phyloP scores from a whole-genome alignment of 805 yeast genomes.

The Saccharomyces eubayanus region DNA sequence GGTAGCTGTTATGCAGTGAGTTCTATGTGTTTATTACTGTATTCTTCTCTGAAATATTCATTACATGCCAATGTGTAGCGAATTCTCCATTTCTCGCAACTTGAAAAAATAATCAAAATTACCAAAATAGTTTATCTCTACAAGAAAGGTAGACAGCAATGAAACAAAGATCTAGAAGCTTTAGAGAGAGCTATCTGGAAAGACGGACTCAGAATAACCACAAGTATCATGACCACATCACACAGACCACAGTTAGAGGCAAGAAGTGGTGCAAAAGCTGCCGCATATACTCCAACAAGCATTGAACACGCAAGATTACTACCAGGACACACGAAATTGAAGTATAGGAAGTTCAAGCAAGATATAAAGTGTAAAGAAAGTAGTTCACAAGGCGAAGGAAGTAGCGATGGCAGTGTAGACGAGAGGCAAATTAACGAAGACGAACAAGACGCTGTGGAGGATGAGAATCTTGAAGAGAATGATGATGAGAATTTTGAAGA shows the following conservation, averaged over 20 bases:
- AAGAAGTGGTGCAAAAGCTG: constrained; percentile 41
- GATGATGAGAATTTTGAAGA: constrained; percentile 28
- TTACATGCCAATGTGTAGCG: not conserved
- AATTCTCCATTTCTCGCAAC: not conserved
- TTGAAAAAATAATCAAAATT: not conserved
- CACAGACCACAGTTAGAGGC: constrained; percentile 66
- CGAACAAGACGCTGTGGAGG: constrained; percentile 26
- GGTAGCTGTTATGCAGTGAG: not conserved
- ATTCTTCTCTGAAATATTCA: not conserved
- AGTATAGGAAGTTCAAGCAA: constrained; percentile 28
- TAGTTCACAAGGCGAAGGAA: constrained; percentile 22
- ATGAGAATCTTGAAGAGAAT: constrained; percentile 22
- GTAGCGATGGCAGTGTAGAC: constrained; percentile 30
- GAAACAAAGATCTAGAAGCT: constrained; percentile 3
- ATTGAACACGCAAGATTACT: constrained; percentile 46
- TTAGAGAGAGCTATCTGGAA: not conserved
- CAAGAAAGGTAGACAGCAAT: constrained; percentile 1
- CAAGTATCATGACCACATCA: constrained; percentile 49
- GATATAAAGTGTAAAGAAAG: constrained; percentile 5
- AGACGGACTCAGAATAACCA: constrained; percentile 1
- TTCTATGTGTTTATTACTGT: not conserved
- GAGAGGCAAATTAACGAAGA: constrained; percentile 32
- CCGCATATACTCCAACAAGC: constrained; percentile 34
- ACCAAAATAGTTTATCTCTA: not conserved
- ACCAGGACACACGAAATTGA: constrained; percentile 48